Conservation (phyloP, 345 rosid species). For the Acer campestre region DNA sequence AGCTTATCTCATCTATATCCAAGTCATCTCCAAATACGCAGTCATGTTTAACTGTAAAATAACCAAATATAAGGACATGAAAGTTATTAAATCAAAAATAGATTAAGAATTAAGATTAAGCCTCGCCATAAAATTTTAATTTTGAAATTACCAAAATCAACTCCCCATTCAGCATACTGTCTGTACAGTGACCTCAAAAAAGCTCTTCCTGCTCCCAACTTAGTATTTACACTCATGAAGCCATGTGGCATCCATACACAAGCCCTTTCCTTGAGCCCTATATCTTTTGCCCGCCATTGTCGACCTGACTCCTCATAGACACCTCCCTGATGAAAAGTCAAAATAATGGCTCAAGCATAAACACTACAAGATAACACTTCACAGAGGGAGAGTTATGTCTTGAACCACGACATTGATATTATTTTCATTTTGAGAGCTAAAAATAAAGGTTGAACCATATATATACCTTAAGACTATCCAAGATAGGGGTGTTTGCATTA, state of each 20-base stretch:
- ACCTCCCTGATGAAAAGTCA: conserved; percentile 52
- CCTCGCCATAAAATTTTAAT: not conserved
- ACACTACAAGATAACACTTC: not conserved
- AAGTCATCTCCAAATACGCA: conserved; percentile 83
- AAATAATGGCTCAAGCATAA: conserved; percentile 8
- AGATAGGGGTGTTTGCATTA: conserved; percentile 73
- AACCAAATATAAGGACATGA: not conserved
- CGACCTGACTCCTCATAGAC: conserved; percentile 59
- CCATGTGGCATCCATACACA: conserved; percentile 95
- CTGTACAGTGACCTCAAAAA: conserved; percentile 83
- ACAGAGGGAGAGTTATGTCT: not conserved
- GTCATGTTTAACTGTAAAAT: conserved; percentile 73
- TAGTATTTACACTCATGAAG: conserved; percentile 85
- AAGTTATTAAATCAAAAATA: conserved; percentile 10
- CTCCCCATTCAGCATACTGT: conserved; percentile 92
- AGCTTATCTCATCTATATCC: conserved; percentile 63
- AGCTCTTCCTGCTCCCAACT: conserved; percentile 75
- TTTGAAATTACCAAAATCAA: conserved; percentile 74
- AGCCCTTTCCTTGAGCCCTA: conserved; percentile 78
- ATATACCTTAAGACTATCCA: conserved; percentile 59
- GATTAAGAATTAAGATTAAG: conserved; percentile 19
- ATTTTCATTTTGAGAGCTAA: not conserved
- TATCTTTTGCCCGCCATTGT: conserved; percentile 76
- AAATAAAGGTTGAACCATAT: not conserved
- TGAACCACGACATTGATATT: not conserved